Conservation (phyloP, 805 yeast species). For the Monosporozyma aquatica region DNA sequence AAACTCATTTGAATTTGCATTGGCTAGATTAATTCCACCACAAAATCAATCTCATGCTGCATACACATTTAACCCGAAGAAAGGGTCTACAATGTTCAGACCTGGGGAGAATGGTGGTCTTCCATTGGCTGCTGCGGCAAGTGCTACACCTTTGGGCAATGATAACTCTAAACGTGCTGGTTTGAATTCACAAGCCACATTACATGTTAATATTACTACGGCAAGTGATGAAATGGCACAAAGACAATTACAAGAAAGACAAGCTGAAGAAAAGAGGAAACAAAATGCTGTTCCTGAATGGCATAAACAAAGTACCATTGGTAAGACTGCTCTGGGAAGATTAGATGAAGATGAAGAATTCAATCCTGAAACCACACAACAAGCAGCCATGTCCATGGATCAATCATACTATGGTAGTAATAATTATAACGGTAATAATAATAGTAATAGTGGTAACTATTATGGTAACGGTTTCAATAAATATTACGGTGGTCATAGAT, state of each 20-base stretch:
- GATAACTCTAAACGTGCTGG: slow-evolving; percentile 42
- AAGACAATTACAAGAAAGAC: slow-evolving; percentile 55
- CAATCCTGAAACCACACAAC: slow-evolving; percentile 22
- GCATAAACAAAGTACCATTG: slow-evolving; percentile 90
- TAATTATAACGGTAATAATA: slow-evolving; percentile 10
- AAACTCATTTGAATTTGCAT: slow-evolving; percentile 79
- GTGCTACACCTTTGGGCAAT: slow-evolving; percentile 31
- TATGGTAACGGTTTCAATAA: slow-evolving; percentile 4
- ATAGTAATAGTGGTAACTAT: background rate
- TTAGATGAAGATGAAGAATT: slow-evolving; percentile 43
- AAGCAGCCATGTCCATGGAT: slow-evolving; percentile 17
- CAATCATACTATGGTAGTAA: background rate
- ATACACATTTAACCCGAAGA: slow-evolving; percentile 52
- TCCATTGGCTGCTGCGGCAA: too few relatives aligned
- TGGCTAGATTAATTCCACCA: slow-evolving; percentile 78
- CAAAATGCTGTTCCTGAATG: slow-evolving; percentile 96
- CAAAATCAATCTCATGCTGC: slow-evolving; percentile 59
- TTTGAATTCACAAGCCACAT: slow-evolving; percentile 67
- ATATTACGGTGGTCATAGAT: slow-evolving; percentile 14
- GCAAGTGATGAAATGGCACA: slow-evolving; percentile 74
- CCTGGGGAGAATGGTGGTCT: slow-evolving; percentile 26
- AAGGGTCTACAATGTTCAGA: slow-evolving; percentile 37
- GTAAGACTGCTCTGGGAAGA: slow-evolving; percentile 49
- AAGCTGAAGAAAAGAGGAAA: slow-evolving; percentile 62
- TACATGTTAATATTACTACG: slow-evolving; percentile 79